These are phyloP conservation scores for Prototheca stagnorum DNA, from an alignment of 163 green algal species.

Conservation along the genomic window DNA sequence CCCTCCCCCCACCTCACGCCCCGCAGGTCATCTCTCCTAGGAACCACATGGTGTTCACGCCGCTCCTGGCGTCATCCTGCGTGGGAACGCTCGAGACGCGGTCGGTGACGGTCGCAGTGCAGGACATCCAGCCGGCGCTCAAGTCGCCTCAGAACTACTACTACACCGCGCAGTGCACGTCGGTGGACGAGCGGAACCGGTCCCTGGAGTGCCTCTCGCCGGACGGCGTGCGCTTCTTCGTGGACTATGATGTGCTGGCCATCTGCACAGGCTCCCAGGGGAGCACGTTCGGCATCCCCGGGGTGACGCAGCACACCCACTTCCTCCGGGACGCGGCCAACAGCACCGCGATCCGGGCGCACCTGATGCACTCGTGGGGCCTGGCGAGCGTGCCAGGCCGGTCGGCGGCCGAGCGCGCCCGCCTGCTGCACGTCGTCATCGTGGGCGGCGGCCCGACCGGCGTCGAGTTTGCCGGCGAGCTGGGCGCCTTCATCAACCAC, in stretches of 20 bases:
- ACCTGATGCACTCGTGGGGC: conserved; percentile 56
- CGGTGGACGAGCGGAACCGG: conserved; percentile 26
- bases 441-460: conserved; percentile 81
- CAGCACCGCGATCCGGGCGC: conserved; percentile 39
- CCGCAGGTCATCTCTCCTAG: conserved; percentile 41
- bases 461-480: conserved; percentile 75
- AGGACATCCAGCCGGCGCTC: conserved; percentile 41
- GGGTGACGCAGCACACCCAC: conserved; percentile 66
- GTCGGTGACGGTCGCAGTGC: conserved; percentile 25
- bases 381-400: conserved; percentile 45
- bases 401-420: conserved; percentile 22
- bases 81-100: conserved; percentile 56
- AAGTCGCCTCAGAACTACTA: conserved; percentile 26
- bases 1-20: too few species aligned
- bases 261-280: conserved; percentile 68
- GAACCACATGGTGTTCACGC: conserved; percentile 77
- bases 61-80: conserved; percentile 35
- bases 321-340: conserved; percentile 63
- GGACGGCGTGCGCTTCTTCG: conserved; percentile 42
- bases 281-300: conserved; percentile 78
- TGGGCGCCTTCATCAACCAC: conserved; percentile 58
- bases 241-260: conserved; percentile 71
- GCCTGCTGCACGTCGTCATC: conserved; percentile 69
- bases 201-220: conserved; percentile 27
- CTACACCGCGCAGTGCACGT: conserved; percentile 19